Conservation (phyloP, 2,329 filamentous ascomycete species). For the Trichoderma atroviride region DNA sequence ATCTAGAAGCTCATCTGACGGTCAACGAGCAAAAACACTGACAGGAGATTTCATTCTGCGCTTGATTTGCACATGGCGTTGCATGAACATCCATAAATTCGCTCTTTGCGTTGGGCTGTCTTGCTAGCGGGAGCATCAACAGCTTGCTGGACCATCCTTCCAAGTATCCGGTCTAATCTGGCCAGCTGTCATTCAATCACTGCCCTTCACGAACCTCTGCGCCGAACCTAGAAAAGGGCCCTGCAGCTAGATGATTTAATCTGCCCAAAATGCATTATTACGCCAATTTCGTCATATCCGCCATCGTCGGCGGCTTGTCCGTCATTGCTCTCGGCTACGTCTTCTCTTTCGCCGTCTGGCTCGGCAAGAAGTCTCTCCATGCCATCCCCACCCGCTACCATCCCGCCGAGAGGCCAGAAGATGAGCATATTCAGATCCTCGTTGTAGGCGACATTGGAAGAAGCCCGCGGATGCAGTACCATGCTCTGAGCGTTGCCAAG, state of each 20-base stretch:
- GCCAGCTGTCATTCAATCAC: constrained; percentile 20
- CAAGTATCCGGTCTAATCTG: not conserved
- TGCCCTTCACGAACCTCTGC: not conserved
- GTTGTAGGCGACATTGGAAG: constrained; percentile 94
- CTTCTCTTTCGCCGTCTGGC: constrained; percentile 31
- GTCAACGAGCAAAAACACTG: not conserved
- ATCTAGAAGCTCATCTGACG: not conserved
- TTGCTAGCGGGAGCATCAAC: not conserved
- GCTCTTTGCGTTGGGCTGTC: not conserved
- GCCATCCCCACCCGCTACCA: constrained; percentile 42
- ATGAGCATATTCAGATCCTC: constrained; percentile 71
- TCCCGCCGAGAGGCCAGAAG: constrained; percentile 40
- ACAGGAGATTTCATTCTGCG: not conserved
- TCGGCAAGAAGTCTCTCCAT: constrained; percentile 31
- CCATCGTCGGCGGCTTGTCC: constrained; percentile 40
- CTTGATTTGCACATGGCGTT: not conserved
- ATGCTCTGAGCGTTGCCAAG: constrained; percentile 87
- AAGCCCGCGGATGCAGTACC: constrained; percentile 98
- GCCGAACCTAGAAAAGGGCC: not conserved
- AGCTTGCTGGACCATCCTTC: not conserved
- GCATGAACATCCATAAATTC: not conserved
- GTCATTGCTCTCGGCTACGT: constrained; percentile 38
- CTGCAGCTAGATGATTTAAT: not conserved
- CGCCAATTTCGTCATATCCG: constrained; percentile 39
- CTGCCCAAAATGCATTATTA: constrained; percentile 3